Evolutionary conservation across 2,329 filamentous ascomycete species (phyloP).

Genomic region (Dactylellina leptospora): DNA sequence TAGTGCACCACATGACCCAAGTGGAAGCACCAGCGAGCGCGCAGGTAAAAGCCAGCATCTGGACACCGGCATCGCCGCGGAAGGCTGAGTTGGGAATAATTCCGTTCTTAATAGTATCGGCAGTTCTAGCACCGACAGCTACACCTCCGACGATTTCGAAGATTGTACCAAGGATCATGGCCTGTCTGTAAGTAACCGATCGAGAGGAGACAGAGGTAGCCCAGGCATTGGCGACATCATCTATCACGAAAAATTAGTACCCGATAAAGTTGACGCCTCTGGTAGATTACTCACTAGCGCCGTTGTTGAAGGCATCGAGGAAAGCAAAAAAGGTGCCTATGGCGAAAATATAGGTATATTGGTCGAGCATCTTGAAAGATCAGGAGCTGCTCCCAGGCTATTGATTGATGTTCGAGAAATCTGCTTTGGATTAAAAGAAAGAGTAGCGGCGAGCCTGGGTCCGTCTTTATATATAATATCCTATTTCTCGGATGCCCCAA

Average conservation of each 20-base stretch:
- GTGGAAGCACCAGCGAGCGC: conserved; percentile 71
- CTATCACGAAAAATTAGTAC: conserved; percentile 10
- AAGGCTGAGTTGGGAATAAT: conserved; percentile 60
- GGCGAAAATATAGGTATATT: conserved; percentile 77
- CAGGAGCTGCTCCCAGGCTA: conserved; percentile 6
- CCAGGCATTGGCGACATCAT: conserved; percentile 80
- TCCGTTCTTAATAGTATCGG: conserved; percentile 83
- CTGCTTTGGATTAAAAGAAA: conserved; percentile 16
- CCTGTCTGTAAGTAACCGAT: conserved; percentile 75
- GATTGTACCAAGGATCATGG: conserved; percentile 72
- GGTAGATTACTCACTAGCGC: conserved; percentile 70
- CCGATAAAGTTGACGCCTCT: not conserved
- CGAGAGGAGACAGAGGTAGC: conserved; percentile 83
- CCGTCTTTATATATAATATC: conserved; percentile 32
- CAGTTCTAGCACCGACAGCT: conserved; percentile 72
- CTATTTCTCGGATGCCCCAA: conserved; percentile 6
- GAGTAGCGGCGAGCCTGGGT: conserved; percentile 4
- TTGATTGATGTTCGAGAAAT: conserved; percentile 16
- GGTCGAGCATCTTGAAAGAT: conserved; percentile 66
- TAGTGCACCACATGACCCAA: conserved; percentile 84
- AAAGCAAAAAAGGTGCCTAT: conserved; percentile 79
- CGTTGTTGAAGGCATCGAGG: conserved; percentile 81
- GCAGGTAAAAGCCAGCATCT: conserved; percentile 69
- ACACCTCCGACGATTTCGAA: conserved; percentile 76
- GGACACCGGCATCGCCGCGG: conserved; percentile 62